Percentiles rank a stretch among this genome's conserved stretches.
Conservation (phyloP, 176 grass and related monocot genomes). For the Ampelocalamus luodianensis region DNA sequence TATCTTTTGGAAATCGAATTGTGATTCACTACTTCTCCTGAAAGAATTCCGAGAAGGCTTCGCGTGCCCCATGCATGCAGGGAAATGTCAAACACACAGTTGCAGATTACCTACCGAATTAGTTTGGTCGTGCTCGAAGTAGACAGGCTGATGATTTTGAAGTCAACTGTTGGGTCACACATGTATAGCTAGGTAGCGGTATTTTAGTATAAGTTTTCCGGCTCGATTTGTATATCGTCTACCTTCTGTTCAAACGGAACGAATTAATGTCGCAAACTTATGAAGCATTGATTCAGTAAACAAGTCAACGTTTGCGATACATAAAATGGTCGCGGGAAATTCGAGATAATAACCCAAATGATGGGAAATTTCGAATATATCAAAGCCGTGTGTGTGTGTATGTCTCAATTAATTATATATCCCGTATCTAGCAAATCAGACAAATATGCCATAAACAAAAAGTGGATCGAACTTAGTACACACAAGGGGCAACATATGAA, state of each 20-base stretch:
- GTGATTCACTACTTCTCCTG: neutral
- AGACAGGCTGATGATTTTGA: slow-evolving; percentile 25
- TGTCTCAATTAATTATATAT: too few species aligned
- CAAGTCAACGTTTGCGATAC: neutral
- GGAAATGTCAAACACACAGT: slow-evolving; percentile 9
- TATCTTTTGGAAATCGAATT: slow-evolving; percentile 14
- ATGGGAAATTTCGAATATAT: neutral
- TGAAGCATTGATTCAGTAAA: neutral
- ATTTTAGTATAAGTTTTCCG: neutral
- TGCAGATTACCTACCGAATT: slow-evolving; percentile 34
- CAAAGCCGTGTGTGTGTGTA: too few species aligned
- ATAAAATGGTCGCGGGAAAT: neutral
- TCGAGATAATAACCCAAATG: neutral
- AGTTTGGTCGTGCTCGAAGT: slow-evolving; percentile 39
- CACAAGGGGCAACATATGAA: too few species aligned
- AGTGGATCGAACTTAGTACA: too few species aligned
- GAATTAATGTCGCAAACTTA: neutral
- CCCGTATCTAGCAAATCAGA: too few species aligned
- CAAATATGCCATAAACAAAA: too few species aligned
- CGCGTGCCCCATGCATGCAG: too few species aligned
- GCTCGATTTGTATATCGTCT: neutral
- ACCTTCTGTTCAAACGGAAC: neutral
- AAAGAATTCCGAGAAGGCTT: neutral
- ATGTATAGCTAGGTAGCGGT: neutral
- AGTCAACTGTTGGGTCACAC: slow-evolving; percentile 16